Evolutionary conservation across 1,284 basidiomycete species (phyloP).

Genomic region (Marasmius sp.): DNA sequence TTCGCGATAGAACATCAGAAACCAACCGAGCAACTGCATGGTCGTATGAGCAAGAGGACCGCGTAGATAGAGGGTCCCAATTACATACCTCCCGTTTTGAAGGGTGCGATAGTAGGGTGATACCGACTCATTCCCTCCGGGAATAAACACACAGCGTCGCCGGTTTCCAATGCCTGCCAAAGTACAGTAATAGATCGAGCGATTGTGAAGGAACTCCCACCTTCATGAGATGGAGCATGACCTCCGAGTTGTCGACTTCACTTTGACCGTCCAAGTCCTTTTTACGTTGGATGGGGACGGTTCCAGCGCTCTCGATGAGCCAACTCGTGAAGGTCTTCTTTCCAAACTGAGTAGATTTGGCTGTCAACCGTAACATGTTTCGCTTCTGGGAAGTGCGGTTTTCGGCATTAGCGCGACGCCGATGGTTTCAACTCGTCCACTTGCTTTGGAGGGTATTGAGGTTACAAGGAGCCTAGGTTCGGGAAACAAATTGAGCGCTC

Average conservation of each 20-base stretch:
- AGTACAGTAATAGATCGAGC: slow-evolving; percentile 1
- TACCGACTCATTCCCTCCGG: slow-evolving; percentile 84
- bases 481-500: slow-evolving; percentile 9
- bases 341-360: slow-evolving; percentile 84
- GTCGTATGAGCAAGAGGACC: slow-evolving; percentile 3
- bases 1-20: slow-evolving; percentile 74
- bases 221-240: slow-evolving; percentile 68
- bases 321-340: slow-evolving; percentile 81
- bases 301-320: slow-evolving; percentile 85
- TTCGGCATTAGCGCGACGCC: background rate
- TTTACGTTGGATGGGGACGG: slow-evolving; percentile 75
- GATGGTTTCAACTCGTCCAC: slow-evolving; percentile 9
- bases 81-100: slow-evolving; percentile 75
- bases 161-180: slow-evolving; percentile 65
- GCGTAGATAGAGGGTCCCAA: slow-evolving; percentile 16
- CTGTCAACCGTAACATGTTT: slow-evolving; percentile 80
- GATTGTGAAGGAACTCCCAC: slow-evolving; percentile 31
- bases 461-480: slow-evolving; percentile 61
- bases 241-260: slow-evolving; percentile 61
- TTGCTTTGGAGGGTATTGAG: slow-evolving; percentile 65
- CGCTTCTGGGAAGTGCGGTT: slow-evolving; percentile 43
- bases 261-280: slow-evolving; percentile 59
- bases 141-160: slow-evolving; percentile 80
- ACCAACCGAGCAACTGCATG: slow-evolving; percentile 72
- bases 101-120: slow-evolving; percentile 77